These are phyloP conservation scores for Neonectria faginata DNA, from an alignment of 2,329 filamentous ascomycete genomes.

Conservation along the genomic window DNA sequence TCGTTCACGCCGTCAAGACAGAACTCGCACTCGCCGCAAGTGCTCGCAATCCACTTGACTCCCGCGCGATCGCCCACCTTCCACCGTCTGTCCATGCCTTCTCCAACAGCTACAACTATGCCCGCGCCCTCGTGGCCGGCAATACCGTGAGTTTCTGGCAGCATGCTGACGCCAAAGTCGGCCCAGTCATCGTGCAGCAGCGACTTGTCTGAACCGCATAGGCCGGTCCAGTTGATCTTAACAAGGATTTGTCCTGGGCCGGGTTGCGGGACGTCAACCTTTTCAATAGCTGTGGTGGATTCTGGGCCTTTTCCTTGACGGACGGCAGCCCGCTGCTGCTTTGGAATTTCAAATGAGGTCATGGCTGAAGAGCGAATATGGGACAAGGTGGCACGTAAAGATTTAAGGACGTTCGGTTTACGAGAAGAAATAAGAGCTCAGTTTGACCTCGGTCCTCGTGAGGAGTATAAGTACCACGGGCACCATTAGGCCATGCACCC, in stretches of 20 bases:
- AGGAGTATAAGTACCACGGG: background rate
- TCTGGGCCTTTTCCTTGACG: constrained; percentile 36
- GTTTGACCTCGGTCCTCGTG: background rate
- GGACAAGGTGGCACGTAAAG: background rate
- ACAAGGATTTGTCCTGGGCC: constrained; percentile 40
- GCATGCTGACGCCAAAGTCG: constrained; percentile 39
- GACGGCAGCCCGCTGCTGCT: constrained; percentile 38
- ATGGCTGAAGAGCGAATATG: constrained; percentile 18
- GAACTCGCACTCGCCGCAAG: constrained; percentile 83
- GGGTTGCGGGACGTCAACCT: constrained; percentile 35
- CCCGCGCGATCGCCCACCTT: constrained; percentile 82
- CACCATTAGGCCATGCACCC: constrained; percentile 5
- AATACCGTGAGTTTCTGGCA: constrained; percentile 51
- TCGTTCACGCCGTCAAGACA: constrained; percentile 79
- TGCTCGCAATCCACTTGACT: constrained; percentile 90
- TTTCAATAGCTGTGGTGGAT: constrained; percentile 31
- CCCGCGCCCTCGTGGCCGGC: constrained; percentile 83
- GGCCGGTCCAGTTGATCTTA: constrained; percentile 41
- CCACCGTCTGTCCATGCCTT: constrained; percentile 78
- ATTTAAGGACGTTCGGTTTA: background rate
- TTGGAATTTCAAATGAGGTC: constrained; percentile 31
- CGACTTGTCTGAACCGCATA: constrained; percentile 44
- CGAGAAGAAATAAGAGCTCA: background rate
- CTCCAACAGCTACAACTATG: constrained; percentile 81
- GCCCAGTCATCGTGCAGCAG: constrained; percentile 43